Evolutionary conservation across 2,329 filamentous ascomycete species (phyloP).

Genomic region (Aspergillus pseudonomiae): DNA sequence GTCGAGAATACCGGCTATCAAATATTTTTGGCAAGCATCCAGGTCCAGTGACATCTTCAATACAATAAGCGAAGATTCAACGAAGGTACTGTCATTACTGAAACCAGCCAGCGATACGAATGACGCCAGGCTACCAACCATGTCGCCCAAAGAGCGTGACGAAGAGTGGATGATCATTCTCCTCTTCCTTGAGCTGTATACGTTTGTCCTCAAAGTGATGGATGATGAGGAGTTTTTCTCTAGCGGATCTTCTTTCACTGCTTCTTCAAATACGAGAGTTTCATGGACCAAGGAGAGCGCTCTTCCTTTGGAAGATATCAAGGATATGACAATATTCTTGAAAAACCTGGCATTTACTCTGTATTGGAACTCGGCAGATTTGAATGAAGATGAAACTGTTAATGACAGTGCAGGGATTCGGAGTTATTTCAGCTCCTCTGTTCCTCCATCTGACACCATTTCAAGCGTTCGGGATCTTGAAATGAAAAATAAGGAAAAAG

Average conservation of each 20-base stretch:
- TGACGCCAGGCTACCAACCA: slow-evolving; percentile 22
- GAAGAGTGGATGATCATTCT: slow-evolving; percentile 88
- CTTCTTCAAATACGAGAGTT: slow-evolving; percentile 54
- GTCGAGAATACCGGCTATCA: slow-evolving; percentile 65
- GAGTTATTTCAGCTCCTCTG: slow-evolving; percentile 47
- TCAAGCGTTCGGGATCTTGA: slow-evolving; percentile 39
- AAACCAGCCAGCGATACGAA: slow-evolving; percentile 50
- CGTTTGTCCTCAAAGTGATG: slow-evolving; percentile 86
- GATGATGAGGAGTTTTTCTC: slow-evolving; percentile 96
- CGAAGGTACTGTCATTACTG: slow-evolving; percentile 61
- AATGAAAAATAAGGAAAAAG: slow-evolving; percentile 46
- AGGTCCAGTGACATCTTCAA: slow-evolving; percentile 60
- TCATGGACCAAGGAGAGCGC: slow-evolving; percentile 64
- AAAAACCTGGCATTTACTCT: slow-evolving; percentile 89
- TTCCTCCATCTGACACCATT: slow-evolving; percentile 24
- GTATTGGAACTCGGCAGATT: slow-evolving; percentile 78
- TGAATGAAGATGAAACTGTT: slow-evolving; percentile 49
- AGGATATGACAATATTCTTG: slow-evolving; percentile 75
- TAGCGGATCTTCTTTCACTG: slow-evolving; percentile 51
- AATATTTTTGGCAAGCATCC: slow-evolving; percentile 80
- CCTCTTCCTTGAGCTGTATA: slow-evolving; percentile 91
- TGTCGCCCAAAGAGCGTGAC: slow-evolving; percentile 46
- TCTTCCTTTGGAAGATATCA: slow-evolving; percentile 71
- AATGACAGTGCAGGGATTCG: slow-evolving; percentile 48
- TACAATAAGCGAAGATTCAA: slow-evolving; percentile 59